Conservation (phyloP, 1,284 basidiomycete genomes). For the Exobasidium cylindrosporum region DNA sequence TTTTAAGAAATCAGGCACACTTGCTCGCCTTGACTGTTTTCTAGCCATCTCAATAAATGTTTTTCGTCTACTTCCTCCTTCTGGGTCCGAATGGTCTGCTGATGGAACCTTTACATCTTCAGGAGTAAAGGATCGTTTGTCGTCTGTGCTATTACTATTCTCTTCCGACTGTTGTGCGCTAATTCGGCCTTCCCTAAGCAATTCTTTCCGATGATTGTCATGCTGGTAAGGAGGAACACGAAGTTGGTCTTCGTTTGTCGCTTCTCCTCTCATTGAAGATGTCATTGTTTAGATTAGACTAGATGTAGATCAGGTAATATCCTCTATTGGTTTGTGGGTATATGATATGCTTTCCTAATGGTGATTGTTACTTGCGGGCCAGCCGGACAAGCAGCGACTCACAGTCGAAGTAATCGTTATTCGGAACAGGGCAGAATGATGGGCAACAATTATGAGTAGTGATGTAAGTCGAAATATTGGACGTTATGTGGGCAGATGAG, state of each 20-base stretch:
- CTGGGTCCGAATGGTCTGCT: too few species aligned
- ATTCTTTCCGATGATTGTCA: background rate
- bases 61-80: background rate
- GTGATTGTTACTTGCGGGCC: background rate
- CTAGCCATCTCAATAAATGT: background rate
- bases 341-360: background rate
- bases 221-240: background rate
- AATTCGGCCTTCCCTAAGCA: background rate
- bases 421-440: background rate
- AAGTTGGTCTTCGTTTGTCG: background rate
- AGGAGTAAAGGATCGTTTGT: background rate
- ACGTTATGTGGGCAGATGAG: too few species aligned
- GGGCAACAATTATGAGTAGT: background rate
- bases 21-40: background rate
- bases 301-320: background rate
- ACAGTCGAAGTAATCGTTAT: background rate
- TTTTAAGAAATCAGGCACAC: background rate
- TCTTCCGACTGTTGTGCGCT: background rate
- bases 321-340: too few species aligned
- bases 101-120: background rate
- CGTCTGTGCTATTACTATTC: background rate
- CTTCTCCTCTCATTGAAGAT: background rate
- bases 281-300: background rate
- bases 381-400: background rate
- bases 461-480: too few species aligned